A percentile compares a stretch with the other conserved stretches of the same genome.
phyloP scores from a whole-genome alignment of 805 yeast genomes.

The Maudiozyma barnettii region DNA sequence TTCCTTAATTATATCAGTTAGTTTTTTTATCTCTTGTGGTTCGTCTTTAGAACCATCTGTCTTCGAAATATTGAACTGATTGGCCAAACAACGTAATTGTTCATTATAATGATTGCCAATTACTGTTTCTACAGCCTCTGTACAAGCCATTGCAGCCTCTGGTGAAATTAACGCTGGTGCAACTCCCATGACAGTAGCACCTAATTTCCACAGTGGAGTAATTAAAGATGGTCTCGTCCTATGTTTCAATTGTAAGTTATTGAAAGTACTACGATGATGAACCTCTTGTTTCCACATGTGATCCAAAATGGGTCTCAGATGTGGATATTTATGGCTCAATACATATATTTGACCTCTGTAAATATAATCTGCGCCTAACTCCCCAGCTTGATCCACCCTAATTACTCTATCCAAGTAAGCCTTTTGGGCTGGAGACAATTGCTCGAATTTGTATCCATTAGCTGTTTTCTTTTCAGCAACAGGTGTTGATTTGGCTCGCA shows the following conservation, averaged over 20 bases:
- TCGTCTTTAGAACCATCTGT: conserved; percentile 22
- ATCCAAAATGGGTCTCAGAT: conserved; percentile 64
- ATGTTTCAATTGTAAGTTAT: conserved; percentile 59
- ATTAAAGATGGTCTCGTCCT: conserved; percentile 85
- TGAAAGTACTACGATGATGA: conserved; percentile 81
- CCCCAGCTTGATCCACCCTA: conserved; percentile 97
- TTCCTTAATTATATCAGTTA: conserved; percentile 55
- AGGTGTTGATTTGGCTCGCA: conserved; percentile 5
- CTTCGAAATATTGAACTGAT: conserved; percentile 46
- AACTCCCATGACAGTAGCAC: conserved; percentile 80
- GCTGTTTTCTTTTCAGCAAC: neutral
- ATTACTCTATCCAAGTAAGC: conserved; percentile 67
- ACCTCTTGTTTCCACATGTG: conserved; percentile 99
- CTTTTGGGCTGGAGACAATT: conserved; percentile 42
- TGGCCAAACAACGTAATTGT: conserved; percentile 69
- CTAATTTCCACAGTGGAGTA: conserved; percentile 89
- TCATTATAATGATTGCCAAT: conserved; percentile 93
- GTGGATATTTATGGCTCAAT: conserved; percentile 59
- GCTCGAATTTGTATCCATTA: conserved; percentile 13
- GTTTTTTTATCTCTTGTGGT: conserved; percentile 43
- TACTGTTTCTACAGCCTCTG: conserved; percentile 97
- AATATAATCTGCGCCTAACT: conserved; percentile 88
- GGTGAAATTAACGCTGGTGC: conserved; percentile 80
- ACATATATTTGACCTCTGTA: conserved; percentile 85
- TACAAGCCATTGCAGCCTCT: conserved; percentile 99